Evolutionary conservation across 441 rosid genomes (phyloP).

Genomic region (Daphne laureola): DNA sequence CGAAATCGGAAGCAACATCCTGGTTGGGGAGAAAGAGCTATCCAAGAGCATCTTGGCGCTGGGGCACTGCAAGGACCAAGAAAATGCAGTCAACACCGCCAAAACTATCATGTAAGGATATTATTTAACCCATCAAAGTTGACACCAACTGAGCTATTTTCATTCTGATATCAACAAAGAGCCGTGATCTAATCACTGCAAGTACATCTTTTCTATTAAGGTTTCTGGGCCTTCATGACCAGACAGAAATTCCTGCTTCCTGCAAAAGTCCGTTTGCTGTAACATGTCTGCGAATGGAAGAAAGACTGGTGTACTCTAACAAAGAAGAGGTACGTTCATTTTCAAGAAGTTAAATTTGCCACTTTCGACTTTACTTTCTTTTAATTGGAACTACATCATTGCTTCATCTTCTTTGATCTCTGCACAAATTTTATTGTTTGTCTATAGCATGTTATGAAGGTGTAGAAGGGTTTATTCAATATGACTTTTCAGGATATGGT

Average conservation of each 20-base stretch:
- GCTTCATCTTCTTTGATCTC: neutral
- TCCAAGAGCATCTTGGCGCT: conserved; percentile 44
- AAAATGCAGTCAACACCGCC: conserved; percentile 52
- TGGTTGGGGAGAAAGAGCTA: conserved; percentile 47
- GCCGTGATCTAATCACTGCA: neutral
- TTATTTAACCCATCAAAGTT: neutral
- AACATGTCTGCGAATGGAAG: conserved; percentile 76
- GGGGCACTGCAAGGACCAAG: conserved; percentile 53
- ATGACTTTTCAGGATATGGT: conserved; percentile 72
- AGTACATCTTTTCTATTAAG: conserved; percentile 23
- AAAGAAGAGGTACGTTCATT: conserved; percentile 58
- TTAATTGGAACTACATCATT: neutral
- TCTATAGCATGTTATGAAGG: too few relatives aligned
- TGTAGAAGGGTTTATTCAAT: too few relatives aligned
- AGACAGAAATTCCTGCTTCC: conserved; percentile 51
- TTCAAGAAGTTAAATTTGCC: neutral
- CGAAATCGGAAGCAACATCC: conserved; percentile 24
- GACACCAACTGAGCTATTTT: too few relatives aligned
- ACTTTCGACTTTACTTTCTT: neutral
- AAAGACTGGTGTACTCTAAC: conserved; percentile 60
- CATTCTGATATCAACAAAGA: neutral
- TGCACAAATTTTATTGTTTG: too few relatives aligned
- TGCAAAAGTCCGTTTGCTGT: conserved; percentile 64
- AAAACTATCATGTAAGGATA: conserved; percentile 61
- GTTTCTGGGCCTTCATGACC: conserved; percentile 65